These are phyloP conservation scores for Lactarius deliciosus DNA, from an alignment of 768 basidiomycete genomes.

Conservation along the genomic window DNA sequence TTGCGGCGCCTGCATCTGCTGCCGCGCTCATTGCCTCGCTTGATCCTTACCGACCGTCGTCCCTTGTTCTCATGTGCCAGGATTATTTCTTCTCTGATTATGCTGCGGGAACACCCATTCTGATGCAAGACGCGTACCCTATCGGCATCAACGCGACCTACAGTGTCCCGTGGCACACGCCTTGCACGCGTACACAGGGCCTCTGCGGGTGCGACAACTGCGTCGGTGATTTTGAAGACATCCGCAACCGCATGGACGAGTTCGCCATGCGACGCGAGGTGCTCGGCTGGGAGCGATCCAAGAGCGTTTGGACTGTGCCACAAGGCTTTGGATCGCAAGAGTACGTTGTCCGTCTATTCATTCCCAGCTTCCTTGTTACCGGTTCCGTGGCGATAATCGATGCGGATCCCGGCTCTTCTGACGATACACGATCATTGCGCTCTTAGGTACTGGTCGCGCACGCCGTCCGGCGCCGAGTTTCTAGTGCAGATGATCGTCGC, in stretches of 20 bases:
- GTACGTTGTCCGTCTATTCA: constrained; percentile 29
- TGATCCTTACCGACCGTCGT: constrained; percentile 60
- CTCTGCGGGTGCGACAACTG: constrained; percentile 77
- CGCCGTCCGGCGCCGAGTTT: constrained; percentile 69
- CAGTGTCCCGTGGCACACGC: constrained; percentile 59
- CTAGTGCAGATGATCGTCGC: constrained; percentile 62
- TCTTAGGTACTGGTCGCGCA: constrained; percentile 57
- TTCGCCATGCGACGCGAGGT: constrained; percentile 58
- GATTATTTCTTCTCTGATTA: constrained; percentile 62
- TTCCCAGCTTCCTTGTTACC: too few species aligned
- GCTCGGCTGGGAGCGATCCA: constrained; percentile 66
- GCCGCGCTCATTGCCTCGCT: constrained; percentile 48
- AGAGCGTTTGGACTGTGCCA: constrained; percentile 77
- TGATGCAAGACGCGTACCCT: constrained; percentile 66
- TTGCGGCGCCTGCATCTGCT: constrained; percentile 52
- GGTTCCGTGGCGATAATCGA: background rate
- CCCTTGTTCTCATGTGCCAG: constrained; percentile 54
- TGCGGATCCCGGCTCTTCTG: background rate
- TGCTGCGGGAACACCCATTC: constrained; percentile 63
- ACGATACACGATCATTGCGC: too few species aligned
- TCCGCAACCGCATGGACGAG: constrained; percentile 64
- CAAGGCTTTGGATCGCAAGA: constrained; percentile 66
- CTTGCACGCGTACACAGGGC: constrained; percentile 64
- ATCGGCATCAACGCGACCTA: constrained; percentile 61
- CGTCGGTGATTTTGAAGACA: constrained; percentile 64